Evolutionary conservation across 495 filamentous ascomycete species (phyloP).

Genomic region (Podospora conica): DNA sequence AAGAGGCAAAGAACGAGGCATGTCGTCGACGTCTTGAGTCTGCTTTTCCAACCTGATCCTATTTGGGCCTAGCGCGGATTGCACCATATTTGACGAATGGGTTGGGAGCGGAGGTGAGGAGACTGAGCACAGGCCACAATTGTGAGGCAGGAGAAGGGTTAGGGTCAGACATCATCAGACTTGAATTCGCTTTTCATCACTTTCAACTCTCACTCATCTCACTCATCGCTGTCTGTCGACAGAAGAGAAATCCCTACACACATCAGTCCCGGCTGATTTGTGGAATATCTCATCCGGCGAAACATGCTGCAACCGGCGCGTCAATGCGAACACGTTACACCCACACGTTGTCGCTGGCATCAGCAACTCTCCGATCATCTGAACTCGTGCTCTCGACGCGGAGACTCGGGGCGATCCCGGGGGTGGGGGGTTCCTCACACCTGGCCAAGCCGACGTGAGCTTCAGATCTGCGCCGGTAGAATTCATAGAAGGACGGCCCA

Average conservation of each 20-base stretch:
- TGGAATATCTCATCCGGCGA: not conserved
- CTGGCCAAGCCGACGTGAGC: conserved; percentile 1
- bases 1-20: not conserved
- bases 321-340: not conserved
- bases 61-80: conserved; percentile 31
- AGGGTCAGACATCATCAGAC: not conserved
- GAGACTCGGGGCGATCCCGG: not conserved
- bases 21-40: conserved; percentile 21
- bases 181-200: not conserved
- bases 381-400: not conserved
- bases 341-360: not conserved
- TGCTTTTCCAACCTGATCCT: conserved; percentile 11
- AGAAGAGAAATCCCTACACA: not conserved
- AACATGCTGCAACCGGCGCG: not conserved
- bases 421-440: not conserved
- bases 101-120: not conserved
- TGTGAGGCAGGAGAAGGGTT: not conserved
- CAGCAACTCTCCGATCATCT: not conserved
- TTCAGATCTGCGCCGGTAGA: conserved; percentile 14
- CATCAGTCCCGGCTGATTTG: not conserved
- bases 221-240: not conserved
- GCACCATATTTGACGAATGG: conserved; percentile 27
- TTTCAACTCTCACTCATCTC: not conserved
- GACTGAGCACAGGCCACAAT: not conserved
- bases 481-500: conserved; percentile 8